Percentiles rank a stretch among this genome's conserved stretches.
These are phyloP conservation scores for Aspergillus amoenus DNA, from an alignment of 2,329 filamentous ascomycete species.

Conservation along the genomic window DNA sequence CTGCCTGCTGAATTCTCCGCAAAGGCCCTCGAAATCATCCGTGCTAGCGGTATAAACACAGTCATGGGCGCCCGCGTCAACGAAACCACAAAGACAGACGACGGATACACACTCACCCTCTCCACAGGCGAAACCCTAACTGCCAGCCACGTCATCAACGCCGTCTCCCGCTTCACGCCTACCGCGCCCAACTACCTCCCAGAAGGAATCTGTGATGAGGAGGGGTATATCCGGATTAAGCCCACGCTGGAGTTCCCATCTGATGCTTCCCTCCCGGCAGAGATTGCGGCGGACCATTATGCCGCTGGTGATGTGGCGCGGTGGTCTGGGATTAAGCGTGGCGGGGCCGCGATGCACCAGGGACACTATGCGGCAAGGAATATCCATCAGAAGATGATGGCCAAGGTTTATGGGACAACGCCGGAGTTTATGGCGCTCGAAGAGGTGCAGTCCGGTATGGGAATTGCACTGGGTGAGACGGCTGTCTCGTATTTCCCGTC, in stretches of 20 bases:
- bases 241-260: constrained; percentile 57
- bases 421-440: constrained; percentile 53
- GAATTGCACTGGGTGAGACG: constrained; percentile 68
- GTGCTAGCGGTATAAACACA: constrained; percentile 58
- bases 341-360: constrained; percentile 72
- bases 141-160: constrained; percentile 67
- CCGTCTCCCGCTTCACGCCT: constrained; percentile 63
- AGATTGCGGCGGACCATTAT: constrained; percentile 62
- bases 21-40: constrained; percentile 59
- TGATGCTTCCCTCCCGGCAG: constrained; percentile 39
- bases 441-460: constrained; percentile 65
- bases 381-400: constrained; percentile 62
- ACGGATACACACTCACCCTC: constrained; percentile 50
- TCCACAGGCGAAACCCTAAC: constrained; percentile 59
- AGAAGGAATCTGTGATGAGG: constrained; percentile 55
- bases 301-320: constrained; percentile 67
- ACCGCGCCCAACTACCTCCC: constrained; percentile 63
- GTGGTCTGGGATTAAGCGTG: constrained; percentile 80
- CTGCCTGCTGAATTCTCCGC: constrained; percentile 66
- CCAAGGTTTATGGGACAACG: constrained; percentile 37
- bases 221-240: constrained; percentile 66
- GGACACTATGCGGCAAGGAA: constrained; percentile 67
- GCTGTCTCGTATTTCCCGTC: constrained; percentile 63
- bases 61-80: constrained; percentile 29
- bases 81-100: constrained; percentile 21